Evolutionary conservation across 495 filamentous ascomycete genomes (phyloP).

Genomic region (Podospora fimiseda): DNA sequence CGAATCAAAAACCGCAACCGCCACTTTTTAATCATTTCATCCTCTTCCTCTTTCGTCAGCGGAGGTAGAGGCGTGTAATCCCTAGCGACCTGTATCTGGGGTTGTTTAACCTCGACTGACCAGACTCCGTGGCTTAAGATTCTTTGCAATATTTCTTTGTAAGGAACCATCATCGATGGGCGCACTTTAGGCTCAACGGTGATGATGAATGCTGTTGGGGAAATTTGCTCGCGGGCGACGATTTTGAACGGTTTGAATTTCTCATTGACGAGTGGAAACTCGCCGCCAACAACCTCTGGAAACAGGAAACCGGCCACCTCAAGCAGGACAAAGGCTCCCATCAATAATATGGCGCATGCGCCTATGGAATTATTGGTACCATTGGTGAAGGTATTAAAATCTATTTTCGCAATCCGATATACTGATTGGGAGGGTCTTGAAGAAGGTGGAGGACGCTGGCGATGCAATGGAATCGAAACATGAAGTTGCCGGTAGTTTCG

Average conservation of each 20-base stretch:
- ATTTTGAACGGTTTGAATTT: constrained; percentile 61
- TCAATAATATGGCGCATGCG: too few relatives aligned
- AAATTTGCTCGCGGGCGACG: constrained; percentile 58
- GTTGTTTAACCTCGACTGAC: constrained; percentile 90
- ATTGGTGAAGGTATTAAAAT: too few relatives aligned
- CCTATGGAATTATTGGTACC: too few relatives aligned
- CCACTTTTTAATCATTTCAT: constrained; percentile 36
- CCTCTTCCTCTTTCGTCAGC: constrained; percentile 43
- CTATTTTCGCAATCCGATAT: too few relatives aligned
- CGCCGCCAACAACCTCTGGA: not conserved
- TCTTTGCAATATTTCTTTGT: not conserved
- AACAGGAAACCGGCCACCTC: not conserved
- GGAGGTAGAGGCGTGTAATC: constrained; percentile 83
- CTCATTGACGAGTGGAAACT: constrained; percentile 33
- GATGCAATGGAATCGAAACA: too few relatives aligned
- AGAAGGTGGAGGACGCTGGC: too few relatives aligned
- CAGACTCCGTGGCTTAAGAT: constrained; percentile 51
- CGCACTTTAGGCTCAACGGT: constrained; percentile 46
- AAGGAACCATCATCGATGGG: not conserved
- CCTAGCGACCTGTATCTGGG: constrained; percentile 79
- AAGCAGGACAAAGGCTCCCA: not conserved
- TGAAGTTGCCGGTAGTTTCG: too few relatives aligned
- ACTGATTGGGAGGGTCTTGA: too few relatives aligned
- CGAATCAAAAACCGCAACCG: constrained; percentile 46
- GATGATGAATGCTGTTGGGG: constrained; percentile 68